Percentiles rank a stretch among this genome's conserved stretches.
Evolutionary conservation across 2,329 filamentous ascomycete genomes (phyloP).

Genomic region (Fusarium protoensiforme): DNA sequence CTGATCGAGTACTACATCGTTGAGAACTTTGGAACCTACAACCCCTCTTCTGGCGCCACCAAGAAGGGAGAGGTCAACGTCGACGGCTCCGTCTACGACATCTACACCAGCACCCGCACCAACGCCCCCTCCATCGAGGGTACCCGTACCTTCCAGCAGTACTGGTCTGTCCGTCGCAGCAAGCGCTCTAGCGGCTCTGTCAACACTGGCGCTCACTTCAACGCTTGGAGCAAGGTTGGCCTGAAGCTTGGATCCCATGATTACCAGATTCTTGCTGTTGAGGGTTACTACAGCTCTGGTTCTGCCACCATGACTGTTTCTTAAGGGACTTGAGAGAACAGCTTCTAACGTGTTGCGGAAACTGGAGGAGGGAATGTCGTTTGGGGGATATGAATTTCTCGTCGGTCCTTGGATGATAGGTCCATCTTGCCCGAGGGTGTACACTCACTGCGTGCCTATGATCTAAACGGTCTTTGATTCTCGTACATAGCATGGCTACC

Average conservation of each 20-base stretch:
- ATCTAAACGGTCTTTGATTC: neutral
- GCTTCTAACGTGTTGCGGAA: neutral
- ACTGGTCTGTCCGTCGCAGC: conserved; percentile 60
- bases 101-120: conserved; percentile 49
- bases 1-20: conserved; percentile 54
- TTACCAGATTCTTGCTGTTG: conserved; percentile 66
- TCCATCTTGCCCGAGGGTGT: neutral
- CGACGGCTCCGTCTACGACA: conserved; percentile 52
- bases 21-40: conserved; percentile 49
- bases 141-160: conserved; percentile 63
- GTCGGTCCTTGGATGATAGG: neutral
- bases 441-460: neutral
- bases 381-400: neutral
- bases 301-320: conserved; percentile 58
- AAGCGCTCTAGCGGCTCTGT: conserved; percentile 64
- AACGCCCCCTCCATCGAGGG: conserved; percentile 62
- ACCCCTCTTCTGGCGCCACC: conserved; percentile 47
- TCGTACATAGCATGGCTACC: neutral
- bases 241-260: conserved; percentile 60
- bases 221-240: conserved; percentile 62
- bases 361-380: neutral
- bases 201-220: conserved; percentile 61
- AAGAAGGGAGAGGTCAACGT: conserved; percentile 49
- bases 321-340: neutral
- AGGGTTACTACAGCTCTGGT: conserved; percentile 64